These are phyloP conservation scores for Rhodotorula sp. DNA, from an alignment of 1,284 basidiomycete genomes.

Conservation along the genomic window DNA sequence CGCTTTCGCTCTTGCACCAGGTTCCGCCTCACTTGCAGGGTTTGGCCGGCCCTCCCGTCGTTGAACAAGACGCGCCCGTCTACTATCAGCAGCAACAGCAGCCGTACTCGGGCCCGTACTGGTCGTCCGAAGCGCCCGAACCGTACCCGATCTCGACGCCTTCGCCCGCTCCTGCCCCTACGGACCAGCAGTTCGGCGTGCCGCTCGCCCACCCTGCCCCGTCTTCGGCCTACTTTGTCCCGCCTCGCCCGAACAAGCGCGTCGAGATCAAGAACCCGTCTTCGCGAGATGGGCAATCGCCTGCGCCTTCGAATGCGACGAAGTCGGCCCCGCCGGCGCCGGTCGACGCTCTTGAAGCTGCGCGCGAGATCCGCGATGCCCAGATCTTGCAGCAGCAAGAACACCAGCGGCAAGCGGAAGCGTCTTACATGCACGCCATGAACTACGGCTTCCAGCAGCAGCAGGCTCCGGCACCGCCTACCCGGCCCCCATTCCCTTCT, in stretches of 20 bases:
- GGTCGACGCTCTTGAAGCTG: not conserved
- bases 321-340: not conserved
- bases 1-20: constrained; percentile 16
- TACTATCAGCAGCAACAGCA: constrained; percentile 1
- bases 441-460: not conserved
- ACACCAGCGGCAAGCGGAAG: not conserved
- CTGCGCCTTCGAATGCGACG: not conserved
- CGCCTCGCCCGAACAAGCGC: constrained; percentile 20
- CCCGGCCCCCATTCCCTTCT: not conserved
- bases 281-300: constrained; percentile 23
- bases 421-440: not conserved
- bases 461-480: not conserved
- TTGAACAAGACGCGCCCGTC: not conserved
- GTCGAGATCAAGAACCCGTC: constrained; percentile 39
- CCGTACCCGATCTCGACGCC: constrained; percentile 11
- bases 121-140: not conserved
- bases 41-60: not conserved
- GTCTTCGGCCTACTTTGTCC: constrained; percentile 33
- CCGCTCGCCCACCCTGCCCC: constrained; percentile 11
- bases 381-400: not conserved
- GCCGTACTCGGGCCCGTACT: not conserved
- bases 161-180: constrained; percentile 27
- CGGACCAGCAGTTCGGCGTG: constrained; percentile 13
- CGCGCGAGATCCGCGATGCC: not conserved
- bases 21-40: constrained; percentile 32